Evolutionary conservation across 805 yeast species (phyloP).

Genomic region (Brettanomyces custersianus): DNA sequence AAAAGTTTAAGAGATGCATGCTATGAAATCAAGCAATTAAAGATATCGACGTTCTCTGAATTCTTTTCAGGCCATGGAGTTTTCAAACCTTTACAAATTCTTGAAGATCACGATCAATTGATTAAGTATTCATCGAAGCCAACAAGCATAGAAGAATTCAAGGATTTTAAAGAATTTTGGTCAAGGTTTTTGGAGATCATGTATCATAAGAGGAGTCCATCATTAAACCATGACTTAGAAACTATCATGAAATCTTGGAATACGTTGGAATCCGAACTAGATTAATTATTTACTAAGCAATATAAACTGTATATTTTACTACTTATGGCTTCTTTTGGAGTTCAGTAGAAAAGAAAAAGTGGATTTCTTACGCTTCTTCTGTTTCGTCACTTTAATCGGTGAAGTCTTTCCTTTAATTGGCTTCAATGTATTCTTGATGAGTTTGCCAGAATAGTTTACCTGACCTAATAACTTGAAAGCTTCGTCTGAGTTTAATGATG

Average conservation of each 20-base stretch:
- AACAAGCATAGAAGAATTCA: slow-evolving; percentile 17
- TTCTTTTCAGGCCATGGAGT: slow-evolving; percentile 26
- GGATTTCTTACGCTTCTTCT: too few species aligned
- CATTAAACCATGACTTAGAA: slow-evolving; percentile 25
- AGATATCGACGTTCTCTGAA: slow-evolving; percentile 50
- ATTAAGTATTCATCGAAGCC: slow-evolving; percentile 22
- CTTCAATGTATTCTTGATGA: too few species aligned
- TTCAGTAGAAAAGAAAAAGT: not conserved
- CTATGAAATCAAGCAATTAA: slow-evolving; percentile 33
- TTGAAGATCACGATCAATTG: slow-evolving; percentile 14
- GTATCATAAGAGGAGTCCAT: slow-evolving; percentile 28
- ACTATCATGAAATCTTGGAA: slow-evolving; percentile 14
- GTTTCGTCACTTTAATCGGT: too few species aligned
- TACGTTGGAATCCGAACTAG: not conserved
- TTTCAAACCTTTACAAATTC: slow-evolving; percentile 12
- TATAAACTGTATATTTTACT: too few species aligned
- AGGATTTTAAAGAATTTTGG: slow-evolving; percentile 47
- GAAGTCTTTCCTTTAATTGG: not conserved
- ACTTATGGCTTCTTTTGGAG: not conserved
- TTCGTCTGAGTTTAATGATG: too few species aligned
- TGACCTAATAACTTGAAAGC: too few species aligned
- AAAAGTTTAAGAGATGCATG: slow-evolving; percentile 34
- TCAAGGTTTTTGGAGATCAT: slow-evolving; percentile 30
- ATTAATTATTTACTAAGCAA: not conserved
- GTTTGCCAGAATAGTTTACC: too few species aligned